Conservation (phyloP, 805 yeast genomes). For the Wickerhamiella shivajii region DNA sequence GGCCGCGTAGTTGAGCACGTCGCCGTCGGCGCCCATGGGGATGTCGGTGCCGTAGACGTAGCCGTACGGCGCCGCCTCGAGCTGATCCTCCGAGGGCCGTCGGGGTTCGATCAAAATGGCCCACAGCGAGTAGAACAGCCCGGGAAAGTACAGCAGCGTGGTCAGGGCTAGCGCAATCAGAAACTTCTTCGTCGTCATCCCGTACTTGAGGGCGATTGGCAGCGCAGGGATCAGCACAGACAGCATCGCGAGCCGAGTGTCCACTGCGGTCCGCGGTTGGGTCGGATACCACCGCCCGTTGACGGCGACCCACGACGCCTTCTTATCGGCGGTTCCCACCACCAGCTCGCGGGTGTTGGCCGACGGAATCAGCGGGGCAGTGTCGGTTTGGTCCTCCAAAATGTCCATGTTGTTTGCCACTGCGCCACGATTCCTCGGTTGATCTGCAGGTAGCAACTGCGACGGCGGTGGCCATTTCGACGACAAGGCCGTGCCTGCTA, state of each 20-base stretch:
- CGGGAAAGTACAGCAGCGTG: conserved; percentile 6
- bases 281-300: conserved; percentile 7
- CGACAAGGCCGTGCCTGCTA: too few relatives aligned
- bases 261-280: conserved; percentile 1
- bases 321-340: not conserved
- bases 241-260: conserved; percentile 13
- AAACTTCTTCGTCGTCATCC: conserved; percentile 5
- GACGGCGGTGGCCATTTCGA: too few relatives aligned
- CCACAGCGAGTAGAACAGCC: conserved; percentile 5
- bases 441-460: too few relatives aligned
- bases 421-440: too few relatives aligned
- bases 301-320: conserved; percentile 3
- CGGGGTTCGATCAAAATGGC: conserved; percentile 3
- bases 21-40: conserved; percentile 5
- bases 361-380: too few relatives aligned
- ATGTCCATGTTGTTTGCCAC: too few relatives aligned
- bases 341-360: conserved; percentile 3
- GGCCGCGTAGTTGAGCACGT: conserved; percentile 1
- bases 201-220: conserved; percentile 7
- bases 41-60: conserved; percentile 5
- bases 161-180: conserved; percentile 1
- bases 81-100: conserved; percentile 5
- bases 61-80: conserved; percentile 5
- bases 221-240: conserved; percentile 13
- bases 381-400: too few relatives aligned